Conservation (phyloP, 805 yeast species). For the Cyberlindnera mycetangii region DNA sequence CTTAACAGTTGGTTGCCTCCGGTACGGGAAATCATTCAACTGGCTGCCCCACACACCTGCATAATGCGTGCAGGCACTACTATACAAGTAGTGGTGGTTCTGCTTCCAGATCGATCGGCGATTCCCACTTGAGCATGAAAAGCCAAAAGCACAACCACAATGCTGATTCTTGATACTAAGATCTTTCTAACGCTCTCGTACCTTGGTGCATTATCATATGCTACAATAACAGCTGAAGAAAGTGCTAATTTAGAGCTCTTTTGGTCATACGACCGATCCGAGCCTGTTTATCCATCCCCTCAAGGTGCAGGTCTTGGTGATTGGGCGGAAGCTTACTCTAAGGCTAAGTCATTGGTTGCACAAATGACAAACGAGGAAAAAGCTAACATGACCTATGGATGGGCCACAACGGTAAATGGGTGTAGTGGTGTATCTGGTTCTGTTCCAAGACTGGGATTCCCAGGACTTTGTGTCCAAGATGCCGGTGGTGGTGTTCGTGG, state of each 20-base stretch:
- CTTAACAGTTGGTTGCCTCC: too few relatives aligned
- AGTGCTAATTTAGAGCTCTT: conserved; percentile 1
- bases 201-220: neutral
- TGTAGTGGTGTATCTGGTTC: conserved; percentile 9
- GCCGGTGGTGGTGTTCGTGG: conserved; percentile 13
- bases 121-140: too few relatives aligned
- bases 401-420: neutral
- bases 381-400: conserved; percentile 7
- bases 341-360: conserved; percentile 4
- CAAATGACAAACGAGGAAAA: conserved; percentile 14
- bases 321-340: conserved; percentile 7
- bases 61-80: too few relatives aligned
- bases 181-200: neutral
- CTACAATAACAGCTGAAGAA: neutral
- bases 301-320: conserved; percentile 4
- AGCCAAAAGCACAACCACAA: too few relatives aligned
- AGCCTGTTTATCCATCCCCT: conserved; percentile 6
- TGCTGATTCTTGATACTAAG: neutral
- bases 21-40: too few relatives aligned
- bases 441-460: conserved; percentile 7
- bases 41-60: too few relatives aligned
- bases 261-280: conserved; percentile 8
- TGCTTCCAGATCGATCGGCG: too few relatives aligned
- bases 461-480: conserved; percentile 9
- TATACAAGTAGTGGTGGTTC: too few relatives aligned